A percentile compares a stretch with the other conserved stretches of the same genome.
Conservation (phyloP, 129 eudicot species). For the Calendula officinalis region DNA sequence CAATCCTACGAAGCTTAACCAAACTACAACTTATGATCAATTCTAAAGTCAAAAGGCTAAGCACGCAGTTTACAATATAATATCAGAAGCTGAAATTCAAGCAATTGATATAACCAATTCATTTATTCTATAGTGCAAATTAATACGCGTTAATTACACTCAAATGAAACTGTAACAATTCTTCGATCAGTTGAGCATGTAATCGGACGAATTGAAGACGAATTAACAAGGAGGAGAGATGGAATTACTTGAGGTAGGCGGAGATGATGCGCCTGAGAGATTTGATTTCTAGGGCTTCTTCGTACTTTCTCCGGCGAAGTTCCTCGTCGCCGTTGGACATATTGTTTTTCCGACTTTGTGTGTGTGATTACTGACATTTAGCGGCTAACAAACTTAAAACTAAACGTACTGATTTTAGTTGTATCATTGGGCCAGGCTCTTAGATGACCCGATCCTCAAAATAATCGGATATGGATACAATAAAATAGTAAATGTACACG, state of each 20-base stretch:
- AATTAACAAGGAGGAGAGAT: background rate
- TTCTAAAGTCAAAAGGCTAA: background rate
- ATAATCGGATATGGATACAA: too few species aligned
- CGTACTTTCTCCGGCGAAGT: conserved; percentile 60
- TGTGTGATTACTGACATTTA: background rate
- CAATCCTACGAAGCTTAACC: background rate
- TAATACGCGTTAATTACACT: too few species aligned
- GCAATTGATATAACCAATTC: conserved; percentile 1
- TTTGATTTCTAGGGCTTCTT: conserved; percentile 91
- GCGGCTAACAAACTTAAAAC: conserved; percentile 15
- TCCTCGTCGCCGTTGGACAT: conserved; percentile 45
- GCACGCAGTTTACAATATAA: background rate
- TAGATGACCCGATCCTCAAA: too few species aligned
- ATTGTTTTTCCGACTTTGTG: background rate
- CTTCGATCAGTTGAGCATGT: background rate
- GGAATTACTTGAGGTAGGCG: conserved; percentile 75
- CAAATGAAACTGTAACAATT: too few species aligned
- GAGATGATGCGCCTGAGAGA: conserved; percentile 87
- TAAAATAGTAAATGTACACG: too few species aligned
- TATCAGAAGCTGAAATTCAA: background rate
- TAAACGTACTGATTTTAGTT: too few species aligned
- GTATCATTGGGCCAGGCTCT: too few species aligned
- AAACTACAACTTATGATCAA: conserved; percentile 9
- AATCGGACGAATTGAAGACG: background rate
- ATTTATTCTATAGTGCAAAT: too few species aligned